Conservation (phyloP, 495 filamentous ascomycete species). For the Haplographium delicatum region DNA sequence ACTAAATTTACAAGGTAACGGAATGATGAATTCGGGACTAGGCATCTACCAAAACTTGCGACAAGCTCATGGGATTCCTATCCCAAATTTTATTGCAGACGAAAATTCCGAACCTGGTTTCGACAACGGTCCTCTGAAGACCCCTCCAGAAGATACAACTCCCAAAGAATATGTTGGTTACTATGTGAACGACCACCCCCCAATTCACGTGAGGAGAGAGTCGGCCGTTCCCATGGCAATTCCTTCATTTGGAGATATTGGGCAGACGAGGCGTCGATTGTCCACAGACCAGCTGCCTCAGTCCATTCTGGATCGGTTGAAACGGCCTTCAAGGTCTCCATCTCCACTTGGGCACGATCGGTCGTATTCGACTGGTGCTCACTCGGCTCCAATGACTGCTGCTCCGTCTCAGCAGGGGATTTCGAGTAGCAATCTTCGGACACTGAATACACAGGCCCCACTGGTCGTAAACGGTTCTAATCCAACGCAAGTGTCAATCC, state of each 20-base stretch:
- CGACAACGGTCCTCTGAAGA: constrained; percentile 4
- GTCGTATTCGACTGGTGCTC: constrained; percentile 37
- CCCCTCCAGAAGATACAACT: constrained; percentile 16
- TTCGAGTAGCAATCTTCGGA: constrained; percentile 17
- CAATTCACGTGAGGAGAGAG: constrained; percentile 31
- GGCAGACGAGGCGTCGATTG: constrained; percentile 35
- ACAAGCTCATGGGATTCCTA: constrained; percentile 36
- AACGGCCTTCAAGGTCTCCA: constrained; percentile 47
- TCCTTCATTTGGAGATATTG: constrained; percentile 38
- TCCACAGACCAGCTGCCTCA: constrained; percentile 2
- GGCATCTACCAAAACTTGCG: constrained; percentile 27
- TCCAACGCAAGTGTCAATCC: constrained; percentile 18
- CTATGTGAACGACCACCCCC: constrained; percentile 31
- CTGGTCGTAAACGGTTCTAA: constrained; percentile 47
- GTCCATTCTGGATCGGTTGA: constrained; percentile 38
- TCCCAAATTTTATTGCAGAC: constrained; percentile 45
- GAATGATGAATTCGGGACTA: constrained; percentile 30
- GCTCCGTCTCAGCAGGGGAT: constrained; percentile 20
- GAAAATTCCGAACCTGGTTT: constrained; percentile 34
- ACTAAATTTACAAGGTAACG: constrained; percentile 16
- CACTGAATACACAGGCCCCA: constrained; percentile 28
- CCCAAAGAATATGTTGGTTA: constrained; percentile 34
- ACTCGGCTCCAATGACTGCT: constrained; percentile 30
- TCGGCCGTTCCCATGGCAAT: constrained; percentile 29
- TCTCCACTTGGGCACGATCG: constrained; percentile 46